phyloP scores from a whole-genome alignment of 1,284 basidiomycete genomes.

The Papiliotrema fonsecae region DNA sequence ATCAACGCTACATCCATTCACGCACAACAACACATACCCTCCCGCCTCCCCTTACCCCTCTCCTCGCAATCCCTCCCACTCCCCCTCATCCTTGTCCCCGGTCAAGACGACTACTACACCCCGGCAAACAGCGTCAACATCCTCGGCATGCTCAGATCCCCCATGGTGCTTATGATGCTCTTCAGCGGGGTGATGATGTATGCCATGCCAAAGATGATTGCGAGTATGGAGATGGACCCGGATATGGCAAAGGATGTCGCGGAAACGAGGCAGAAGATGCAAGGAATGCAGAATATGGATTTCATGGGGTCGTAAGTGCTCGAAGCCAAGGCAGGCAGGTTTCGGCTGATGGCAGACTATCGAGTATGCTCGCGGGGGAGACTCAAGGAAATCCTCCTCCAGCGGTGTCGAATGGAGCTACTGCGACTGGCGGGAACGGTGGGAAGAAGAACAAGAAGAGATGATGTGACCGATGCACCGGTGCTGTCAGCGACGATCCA shows the following conservation, averaged over 20 bases:
- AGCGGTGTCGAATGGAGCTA: background rate
- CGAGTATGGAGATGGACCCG: constrained; percentile 63
- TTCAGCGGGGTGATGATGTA: constrained; percentile 65
- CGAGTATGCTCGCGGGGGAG: constrained; percentile 19
- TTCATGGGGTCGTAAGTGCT: constrained; percentile 40
- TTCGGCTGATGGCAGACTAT: constrained; percentile 15
- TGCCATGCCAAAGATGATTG: constrained; percentile 74
- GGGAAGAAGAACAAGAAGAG: constrained; percentile 5
- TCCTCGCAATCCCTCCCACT: constrained; percentile 61
- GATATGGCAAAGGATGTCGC: constrained; percentile 67
- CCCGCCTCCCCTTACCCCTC: constrained; percentile 61
- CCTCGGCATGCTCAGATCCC: constrained; percentile 71
- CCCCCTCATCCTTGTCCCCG: constrained; percentile 58
- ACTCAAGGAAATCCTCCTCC: background rate
- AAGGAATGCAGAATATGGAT: constrained; percentile 54
- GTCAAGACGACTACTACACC: constrained; percentile 64
- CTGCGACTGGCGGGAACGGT: background rate
- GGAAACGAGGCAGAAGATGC: constrained; percentile 61
- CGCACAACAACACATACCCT: constrained; percentile 61
- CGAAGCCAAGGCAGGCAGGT: background rate
- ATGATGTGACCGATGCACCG: constrained; percentile 1
- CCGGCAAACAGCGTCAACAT: constrained; percentile 65
- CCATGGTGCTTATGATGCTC: constrained; percentile 82
- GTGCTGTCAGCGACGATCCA: background rate
- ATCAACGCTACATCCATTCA: constrained; percentile 18